A percentile compares a stretch with the other conserved stretches of the same genome.
Evolutionary conservation across 345 rosid genomes (phyloP).

Genomic region (Eutrema yunnanense): DNA sequence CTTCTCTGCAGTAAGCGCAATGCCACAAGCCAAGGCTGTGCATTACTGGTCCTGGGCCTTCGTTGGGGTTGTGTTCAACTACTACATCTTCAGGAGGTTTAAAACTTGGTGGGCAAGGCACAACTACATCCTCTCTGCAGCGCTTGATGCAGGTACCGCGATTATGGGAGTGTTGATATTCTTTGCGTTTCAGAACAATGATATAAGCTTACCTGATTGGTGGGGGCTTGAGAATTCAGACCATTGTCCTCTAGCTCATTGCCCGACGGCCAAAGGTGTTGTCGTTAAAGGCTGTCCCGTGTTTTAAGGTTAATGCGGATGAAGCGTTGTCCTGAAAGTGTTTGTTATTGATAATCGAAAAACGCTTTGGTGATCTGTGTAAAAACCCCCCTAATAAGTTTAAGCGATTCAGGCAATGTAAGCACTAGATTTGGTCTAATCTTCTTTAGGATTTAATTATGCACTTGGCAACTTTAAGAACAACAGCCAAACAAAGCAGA

Average conservation of each 20-base stretch:
- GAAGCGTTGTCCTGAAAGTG: background rate
- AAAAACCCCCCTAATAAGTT: background rate
- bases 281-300: conserved; percentile 49
- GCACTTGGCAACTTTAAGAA: conserved; percentile 5
- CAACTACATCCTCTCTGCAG: conserved; percentile 70
- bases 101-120: conserved; percentile 76
- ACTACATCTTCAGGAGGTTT: conserved; percentile 45
- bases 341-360: background rate
- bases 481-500: conserved; percentile 6
- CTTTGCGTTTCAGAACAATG: conserved; percentile 47
- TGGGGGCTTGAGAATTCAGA: conserved; percentile 55
- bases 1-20: conserved; percentile 33
- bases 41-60: conserved; percentile 51
- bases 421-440: conserved; percentile 19
- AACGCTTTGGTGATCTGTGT: background rate
- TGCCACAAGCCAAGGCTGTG: conserved; percentile 70
- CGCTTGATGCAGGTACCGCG: conserved; percentile 74
- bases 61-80: conserved; percentile 69
- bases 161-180: conserved; percentile 58
- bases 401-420: background rate
- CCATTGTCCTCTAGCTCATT: conserved; percentile 55
- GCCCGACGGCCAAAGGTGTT: conserved; percentile 66
- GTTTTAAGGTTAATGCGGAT: conserved; percentile 28
- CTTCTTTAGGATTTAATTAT: conserved; percentile 13
- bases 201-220: conserved; percentile 59